Base-by-base conservation (phyloP, 306 rosid species). In the Medicago arabica region DNA sequence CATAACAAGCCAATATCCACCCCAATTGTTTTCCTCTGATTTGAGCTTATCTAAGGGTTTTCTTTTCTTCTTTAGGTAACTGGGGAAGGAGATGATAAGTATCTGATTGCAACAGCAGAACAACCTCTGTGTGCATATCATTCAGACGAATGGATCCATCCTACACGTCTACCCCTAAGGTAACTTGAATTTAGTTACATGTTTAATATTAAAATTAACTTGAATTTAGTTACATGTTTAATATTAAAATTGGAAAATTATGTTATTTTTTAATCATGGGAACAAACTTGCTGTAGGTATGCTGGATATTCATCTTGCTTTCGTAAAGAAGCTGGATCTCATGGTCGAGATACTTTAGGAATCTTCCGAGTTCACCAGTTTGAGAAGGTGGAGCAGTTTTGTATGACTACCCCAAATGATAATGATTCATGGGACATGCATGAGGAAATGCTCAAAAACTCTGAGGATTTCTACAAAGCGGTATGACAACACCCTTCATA, bases 81-180 rank as follows among this genome's bases (percentile, higher is more conserved):
- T n/a, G 99, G 99, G 41, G 99, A 96, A 78, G 99, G 97, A 43
- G 99, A 96, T 73, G 98, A 96, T 86, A 96, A 96, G 73, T 96
- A 92, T 85, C 84, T 96, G 83, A 96, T 92, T 84, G 99, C 99
- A 75, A 96, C 98, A 7, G 96, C 97, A 36, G 99, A 96, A 75
- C 98, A 92, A 81, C 97, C 99, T 43, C 96, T 92, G 58, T 90
- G 97, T 83, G 90, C 99, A 0, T 96, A 90, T 82, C 97, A 90
- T 85, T 9, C 90, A 46, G 91, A 90, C 4, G 99, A 96, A 72
- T 96, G 99, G 99, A 92, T 96, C 81, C 99, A 90, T 83, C 99
- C 98, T 70, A 25, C 97, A n/a, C 90, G 88, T 78, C 77, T 96
- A 66, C 99, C 99, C 55, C 1, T 89, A 82, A 92, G 98, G 99